Evolutionary conservation across 768 basidiomycete genomes (phyloP).

Genomic region (Phaeolepiota aurea): DNA sequence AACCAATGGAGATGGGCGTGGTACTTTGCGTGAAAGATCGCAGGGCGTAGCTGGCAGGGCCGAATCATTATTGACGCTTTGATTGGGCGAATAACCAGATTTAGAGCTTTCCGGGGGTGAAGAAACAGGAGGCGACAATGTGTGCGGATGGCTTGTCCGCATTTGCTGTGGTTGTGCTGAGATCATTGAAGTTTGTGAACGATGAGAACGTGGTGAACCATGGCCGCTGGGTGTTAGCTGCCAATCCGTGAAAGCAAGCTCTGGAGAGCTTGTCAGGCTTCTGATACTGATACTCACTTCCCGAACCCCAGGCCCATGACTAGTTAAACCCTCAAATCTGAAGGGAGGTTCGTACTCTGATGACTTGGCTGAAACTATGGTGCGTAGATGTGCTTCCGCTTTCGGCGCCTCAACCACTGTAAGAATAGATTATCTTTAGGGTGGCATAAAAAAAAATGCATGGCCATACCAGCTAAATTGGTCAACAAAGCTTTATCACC

Average conservation of each 20-base stretch:
- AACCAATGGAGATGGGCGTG: conserved; percentile 32
- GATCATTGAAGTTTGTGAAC: conserved; percentile 7
- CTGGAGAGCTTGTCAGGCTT: neutral
- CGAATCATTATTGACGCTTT: neutral
- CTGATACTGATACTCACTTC: too few species aligned
- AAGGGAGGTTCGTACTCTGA: neutral
- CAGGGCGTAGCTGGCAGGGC: conserved; percentile 10
- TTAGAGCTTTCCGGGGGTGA: too few species aligned
- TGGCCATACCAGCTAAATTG: neutral
- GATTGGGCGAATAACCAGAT: neutral
- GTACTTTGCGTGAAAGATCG: conserved; percentile 34
- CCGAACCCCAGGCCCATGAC: neutral
- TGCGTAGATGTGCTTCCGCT: too few species aligned
- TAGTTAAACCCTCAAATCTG: neutral
- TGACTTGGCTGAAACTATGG: neutral
- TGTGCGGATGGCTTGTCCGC: too few species aligned
- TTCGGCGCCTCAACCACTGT: too few species aligned
- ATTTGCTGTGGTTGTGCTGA: neutral
- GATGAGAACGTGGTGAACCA: conserved; percentile 5
- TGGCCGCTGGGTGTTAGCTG: neutral
- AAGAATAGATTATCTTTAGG: neutral
- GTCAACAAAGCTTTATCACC: neutral
- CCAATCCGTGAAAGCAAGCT: conserved; percentile 3
- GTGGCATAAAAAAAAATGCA: neutral
- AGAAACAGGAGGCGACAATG: too few species aligned